Evolutionary conservation across 2,329 filamentous ascomycete species (phyloP), one percentile per base, ranked within the genome.

Genomic region (Dryadomyces quercivorus): DNA sequence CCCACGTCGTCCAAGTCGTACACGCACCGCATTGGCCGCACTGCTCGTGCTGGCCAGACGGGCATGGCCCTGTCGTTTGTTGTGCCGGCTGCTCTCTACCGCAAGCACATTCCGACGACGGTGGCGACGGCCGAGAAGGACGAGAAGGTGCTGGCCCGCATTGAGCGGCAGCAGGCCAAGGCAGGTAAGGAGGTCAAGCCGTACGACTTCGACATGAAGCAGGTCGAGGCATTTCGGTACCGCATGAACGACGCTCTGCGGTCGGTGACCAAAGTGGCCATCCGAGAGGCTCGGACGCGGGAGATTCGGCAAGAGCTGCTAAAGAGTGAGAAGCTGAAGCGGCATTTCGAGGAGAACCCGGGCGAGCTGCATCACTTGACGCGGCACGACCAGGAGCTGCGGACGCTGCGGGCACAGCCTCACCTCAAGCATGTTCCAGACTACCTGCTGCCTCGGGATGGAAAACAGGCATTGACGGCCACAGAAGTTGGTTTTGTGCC

Each of bases 31-130:
- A 95, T 98, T 63, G 93, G 93, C 36, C 84, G 93, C 36, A 98
- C 93, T 6, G 93, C 89, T 1, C 82, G 93, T 58, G 93, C 91
- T 2, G 92, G 91, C 12, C 88, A 94, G 65, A 84, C 86, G 1
- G 93, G 93, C 57, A 97, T 95, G 79, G 90, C 93, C 0, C 77
- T 98, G n/a, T 95, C 90, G 10, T 96, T 98, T 67, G 87, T 95
- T 52, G 79, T 98, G 3, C 92, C 93, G 9, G 77, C 82, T 51
- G 83, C 88, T 0, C 78, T 85, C 48, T 95, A 86, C 69, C 82
- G 87, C 61, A 95, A 95, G 69, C 92, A 97, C 72, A 88, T 89
- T 64, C 85, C 91, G 1, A 97, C 92, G 0, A 85, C 80, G 50
- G 81, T 92, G 59, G 72, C 83, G 47, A 82, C 85, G 21, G 78